Base-by-base conservation (phyloP, 805 yeast species). In the Metschnikowia kofuensis region DNA sequence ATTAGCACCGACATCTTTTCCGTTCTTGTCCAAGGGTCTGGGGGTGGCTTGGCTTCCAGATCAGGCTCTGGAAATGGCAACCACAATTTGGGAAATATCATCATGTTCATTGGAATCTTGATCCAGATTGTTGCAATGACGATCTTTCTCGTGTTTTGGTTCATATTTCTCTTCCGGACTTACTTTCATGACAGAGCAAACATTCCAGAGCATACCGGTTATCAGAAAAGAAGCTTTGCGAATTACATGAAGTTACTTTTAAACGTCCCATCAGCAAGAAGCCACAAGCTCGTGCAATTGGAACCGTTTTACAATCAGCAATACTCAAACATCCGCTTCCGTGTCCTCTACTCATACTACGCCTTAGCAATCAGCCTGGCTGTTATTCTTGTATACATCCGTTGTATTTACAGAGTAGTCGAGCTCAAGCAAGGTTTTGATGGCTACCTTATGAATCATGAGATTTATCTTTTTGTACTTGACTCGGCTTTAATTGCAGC, bases 71-170 rank as follows among this genome's bases (percentile, higher is more conserved):
- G 50, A 13, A 52, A 58, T 38, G 38, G 47, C 29, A 59, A 63
- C 50, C 50, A 71, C 0, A 47, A 42, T 1, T 67, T 70, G 5
- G 77, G 76, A 15, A 62, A 68, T 2, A 52, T 66, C 50, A 61
- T 63, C 34, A 69, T 72, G 69, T 66, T 70, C 49, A 70, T 68
- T 2, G 76, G 77, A 37, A 66, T 71, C 40, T 50, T 59, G 14
- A 55, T 70, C 44, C 77, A 72, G 56, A 70, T 70, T 7, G 53
- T 64, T 38, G 70, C 74, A 14, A 72, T 72, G 76, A 50, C 70
- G 2, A 35, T 70, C 1, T 72, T 71, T 48, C 45, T 71, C 9
- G 35, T 52, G 8, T 68, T 72, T 43, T 72, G 69, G 70, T 63
- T 68, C 49, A 69, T 69, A 38, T 70, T 68, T 47, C 57, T 72